Evolutionary conservation across 2,329 filamentous ascomycete genomes (phyloP).

Genomic region (Cytospora piceae): DNA sequence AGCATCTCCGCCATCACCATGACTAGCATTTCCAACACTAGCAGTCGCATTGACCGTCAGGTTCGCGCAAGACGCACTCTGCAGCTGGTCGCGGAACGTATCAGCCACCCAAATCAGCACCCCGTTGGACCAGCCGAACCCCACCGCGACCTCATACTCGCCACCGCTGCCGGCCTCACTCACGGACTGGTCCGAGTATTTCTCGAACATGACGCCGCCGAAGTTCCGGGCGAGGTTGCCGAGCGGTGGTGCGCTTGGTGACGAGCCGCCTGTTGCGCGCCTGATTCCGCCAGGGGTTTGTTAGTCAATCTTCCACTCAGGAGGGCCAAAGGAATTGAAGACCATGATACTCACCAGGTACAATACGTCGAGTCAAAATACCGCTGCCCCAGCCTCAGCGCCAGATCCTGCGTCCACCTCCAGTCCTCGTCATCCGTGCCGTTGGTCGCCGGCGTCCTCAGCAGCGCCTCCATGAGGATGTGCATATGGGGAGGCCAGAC

Average conservation of each 20-base stretch:
- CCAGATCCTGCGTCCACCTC: conserved; percentile 56
- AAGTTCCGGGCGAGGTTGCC: conserved; percentile 47
- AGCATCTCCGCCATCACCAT: conserved; percentile 32
- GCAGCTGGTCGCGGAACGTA: conserved; percentile 59
- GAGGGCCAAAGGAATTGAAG: not conserved
- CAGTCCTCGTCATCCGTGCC: conserved; percentile 58
- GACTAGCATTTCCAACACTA: conserved; percentile 32
- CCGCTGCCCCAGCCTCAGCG: conserved; percentile 63
- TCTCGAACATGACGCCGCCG: conserved; percentile 70
- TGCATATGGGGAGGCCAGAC: conserved; percentile 72
- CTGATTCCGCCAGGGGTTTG: not conserved
- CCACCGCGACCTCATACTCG: conserved; percentile 71
- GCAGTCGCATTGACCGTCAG: conserved; percentile 46
- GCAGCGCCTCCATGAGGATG: conserved; percentile 63
- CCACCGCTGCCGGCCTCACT: conserved; percentile 67
- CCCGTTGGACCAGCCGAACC: conserved; percentile 73
- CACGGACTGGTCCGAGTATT: conserved; percentile 64
- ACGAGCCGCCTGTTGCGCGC: conserved; percentile 63
- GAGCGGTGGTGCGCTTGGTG: conserved; percentile 55
- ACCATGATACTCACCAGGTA: conserved; percentile 57
- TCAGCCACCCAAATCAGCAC: conserved; percentile 70
- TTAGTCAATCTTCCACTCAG: not conserved
- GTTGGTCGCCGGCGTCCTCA: conserved; percentile 62
- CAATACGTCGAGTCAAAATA: conserved; percentile 71
- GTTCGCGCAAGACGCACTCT: conserved; percentile 59